Evolutionary conservation across 2,329 filamentous ascomycete genomes (phyloP).

Genomic region (Cladosporium phlei): DNA sequence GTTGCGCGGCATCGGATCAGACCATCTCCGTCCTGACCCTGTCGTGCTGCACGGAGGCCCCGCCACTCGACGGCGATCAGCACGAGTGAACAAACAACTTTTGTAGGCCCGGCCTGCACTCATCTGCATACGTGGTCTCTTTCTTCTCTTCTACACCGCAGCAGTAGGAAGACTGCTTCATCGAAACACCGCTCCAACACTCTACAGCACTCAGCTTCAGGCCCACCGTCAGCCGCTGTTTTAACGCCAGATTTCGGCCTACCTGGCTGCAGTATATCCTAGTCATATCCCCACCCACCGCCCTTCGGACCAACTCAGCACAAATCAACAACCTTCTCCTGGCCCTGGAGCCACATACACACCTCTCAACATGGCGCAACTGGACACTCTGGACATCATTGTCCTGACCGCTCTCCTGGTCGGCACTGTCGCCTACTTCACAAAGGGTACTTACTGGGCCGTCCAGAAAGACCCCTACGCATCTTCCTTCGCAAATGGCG

Average conservation of each 20-base stretch:
- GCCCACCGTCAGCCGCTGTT: conserved; percentile 12
- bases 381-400: conserved; percentile 90
- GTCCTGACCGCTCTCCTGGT: conserved; percentile 82
- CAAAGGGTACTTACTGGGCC: conserved; percentile 92
- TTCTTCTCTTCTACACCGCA: background rate
- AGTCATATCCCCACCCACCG: conserved; percentile 5
- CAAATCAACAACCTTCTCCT: no score
- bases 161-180: background rate
- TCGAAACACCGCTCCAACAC: background rate
- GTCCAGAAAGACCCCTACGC: conserved; percentile 86
- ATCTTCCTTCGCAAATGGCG: conserved; percentile 62
- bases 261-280: background rate
- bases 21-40: conserved; percentile 7
- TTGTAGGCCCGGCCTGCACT: background rate
- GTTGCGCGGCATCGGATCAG: conserved; percentile 3
- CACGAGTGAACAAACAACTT: conserved; percentile 6
- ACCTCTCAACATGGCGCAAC: conserved; percentile 79
- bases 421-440: conserved; percentile 92
- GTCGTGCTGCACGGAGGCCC: no score
- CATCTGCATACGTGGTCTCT: conserved; percentile 10
- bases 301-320: conserved; percentile 1
- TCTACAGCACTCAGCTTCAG: background rate
- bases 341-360: conserved; percentile 6
- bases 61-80: conserved; percentile 5
- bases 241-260: conserved; percentile 13